Evolutionary conservation across 139 green algal genomes (phyloP).

Genomic region (Trebouxia sp.): DNA sequence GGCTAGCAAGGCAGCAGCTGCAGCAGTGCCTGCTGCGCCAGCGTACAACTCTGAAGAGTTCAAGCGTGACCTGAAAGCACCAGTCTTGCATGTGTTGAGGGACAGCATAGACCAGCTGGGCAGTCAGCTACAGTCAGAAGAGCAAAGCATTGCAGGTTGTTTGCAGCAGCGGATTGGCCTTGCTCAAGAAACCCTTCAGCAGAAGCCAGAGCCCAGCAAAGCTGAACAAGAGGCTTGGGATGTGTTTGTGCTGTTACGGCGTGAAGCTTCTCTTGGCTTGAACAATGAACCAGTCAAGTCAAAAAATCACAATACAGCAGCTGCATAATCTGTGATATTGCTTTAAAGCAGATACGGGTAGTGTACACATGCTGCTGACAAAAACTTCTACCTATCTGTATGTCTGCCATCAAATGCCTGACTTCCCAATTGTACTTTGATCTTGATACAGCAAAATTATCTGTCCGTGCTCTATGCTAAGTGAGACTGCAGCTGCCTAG

Average conservation of each 20-base stretch:
- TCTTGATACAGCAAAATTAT: too few species aligned
- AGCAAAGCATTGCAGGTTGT: neutral
- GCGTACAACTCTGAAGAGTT: constrained; percentile 15
- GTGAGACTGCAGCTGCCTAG: too few species aligned
- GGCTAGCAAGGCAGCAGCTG: constrained; percentile 14
- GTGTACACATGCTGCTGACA: too few species aligned
- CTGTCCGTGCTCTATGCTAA: too few species aligned
- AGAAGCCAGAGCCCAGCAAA: neutral
- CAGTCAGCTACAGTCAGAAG: constrained; percentile 4
- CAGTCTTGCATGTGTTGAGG: neutral
- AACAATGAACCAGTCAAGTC: neutral
- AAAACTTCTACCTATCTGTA: too few species aligned
- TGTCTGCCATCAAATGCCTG: too few species aligned
- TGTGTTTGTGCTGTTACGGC: constrained; percentile 11
- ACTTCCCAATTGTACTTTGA: too few species aligned
- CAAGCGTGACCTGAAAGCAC: neutral
- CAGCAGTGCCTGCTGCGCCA: neutral
- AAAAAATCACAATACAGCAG: neutral
- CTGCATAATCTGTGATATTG: neutral
- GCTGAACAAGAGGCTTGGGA: constrained; percentile 5
- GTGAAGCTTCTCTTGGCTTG: neutral
- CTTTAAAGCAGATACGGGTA: too few species aligned
- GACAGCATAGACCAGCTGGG: neutral
- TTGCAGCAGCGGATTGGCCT: constrained; percentile 22
- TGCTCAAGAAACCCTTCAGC: neutral